Conservation (phyloP, 805 yeast genomes). For the Candida ovalis region DNA sequence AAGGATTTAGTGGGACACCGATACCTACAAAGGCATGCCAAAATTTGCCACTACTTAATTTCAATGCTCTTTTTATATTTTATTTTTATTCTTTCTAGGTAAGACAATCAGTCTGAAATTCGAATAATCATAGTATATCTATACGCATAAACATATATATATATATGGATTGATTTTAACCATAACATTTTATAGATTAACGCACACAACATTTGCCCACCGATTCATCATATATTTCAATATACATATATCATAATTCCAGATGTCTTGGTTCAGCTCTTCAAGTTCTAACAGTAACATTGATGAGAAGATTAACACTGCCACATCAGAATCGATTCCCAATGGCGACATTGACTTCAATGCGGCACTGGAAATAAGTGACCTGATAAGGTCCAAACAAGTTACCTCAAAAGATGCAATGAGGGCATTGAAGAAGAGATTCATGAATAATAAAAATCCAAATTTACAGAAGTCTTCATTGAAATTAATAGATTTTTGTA, state of each 20-base stretch:
- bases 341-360: constrained; percentile 81
- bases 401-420: constrained; percentile 78
- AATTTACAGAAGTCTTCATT: constrained; percentile 73
- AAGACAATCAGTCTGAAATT: too few relatives aligned
- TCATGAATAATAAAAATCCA: constrained; percentile 61
- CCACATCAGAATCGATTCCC: constrained; percentile 88
- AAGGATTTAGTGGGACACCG: too few relatives aligned
- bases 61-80: too few relatives aligned
- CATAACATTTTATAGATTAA: too few relatives aligned
- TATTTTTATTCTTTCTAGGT: too few relatives aligned
- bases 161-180: too few relatives aligned
- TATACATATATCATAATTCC: too few relatives aligned
- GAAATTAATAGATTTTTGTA: constrained; percentile 77
- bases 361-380: constrained; percentile 78
- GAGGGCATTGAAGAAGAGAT: constrained; percentile 75
- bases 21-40: too few relatives aligned
- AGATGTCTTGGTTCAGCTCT: constrained; percentile 52
- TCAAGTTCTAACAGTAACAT: constrained; percentile 35
- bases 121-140: too few relatives aligned
- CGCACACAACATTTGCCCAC: not conserved
- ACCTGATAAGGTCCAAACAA: constrained; percentile 75
- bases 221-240: not conserved
- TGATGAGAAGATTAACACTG: constrained; percentile 64
- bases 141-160: too few relatives aligned
- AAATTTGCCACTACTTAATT: not conserved